Evolutionary conservation across 106 monocot genomes (phyloP), one percentile per base, ranked within the genome.

Genomic region (Ottelia alismoides): DNA sequence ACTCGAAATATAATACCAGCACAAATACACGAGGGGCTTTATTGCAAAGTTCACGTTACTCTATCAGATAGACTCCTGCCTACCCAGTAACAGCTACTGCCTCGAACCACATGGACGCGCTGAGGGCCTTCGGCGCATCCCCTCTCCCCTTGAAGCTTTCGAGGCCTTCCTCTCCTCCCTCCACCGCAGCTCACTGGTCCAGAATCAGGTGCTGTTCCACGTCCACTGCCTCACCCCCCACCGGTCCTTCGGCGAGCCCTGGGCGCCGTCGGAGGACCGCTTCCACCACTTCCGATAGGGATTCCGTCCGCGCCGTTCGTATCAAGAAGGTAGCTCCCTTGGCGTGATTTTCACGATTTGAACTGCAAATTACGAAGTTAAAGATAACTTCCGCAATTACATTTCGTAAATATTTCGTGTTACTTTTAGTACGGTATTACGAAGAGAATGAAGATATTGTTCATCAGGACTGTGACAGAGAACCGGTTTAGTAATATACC

Each of bases 281-380:
- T 43, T 51, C 70, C 20, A 74, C 82, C n/a, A 76, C 82, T 47
- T 78, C 82, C 22, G 87, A 88, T 60, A 57, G 76, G 23, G 81
- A 82, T 20, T 78, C 87, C 22, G 60, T 88, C 25, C 82, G 87
- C 19, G 70, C 72, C 47, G 76, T 88, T 61, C 82, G 87, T 56
- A 71, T 88, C 7, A 72, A 88, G 55, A 88, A 88, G 82, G 87
- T 61, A 22, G 26, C 3, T 21, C 11, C 11, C 26, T 5, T 5
- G 6, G 1, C 2, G 6, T 10, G 10, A 9, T 25, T 53, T 11
- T 9, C 12, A 22, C 26, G 4, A 9, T 0, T 9, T 24, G 52
- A 20, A 53, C 11, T 25, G 24, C 25, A 20, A 53, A 4, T 4
- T 14, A n/a, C 6, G 18, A n/a, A 18, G 25, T n/a, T 27, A 21